Evolutionary conservation across 768 basidiomycete species (phyloP).

Genomic region (Boletus rubescentipes): DNA sequence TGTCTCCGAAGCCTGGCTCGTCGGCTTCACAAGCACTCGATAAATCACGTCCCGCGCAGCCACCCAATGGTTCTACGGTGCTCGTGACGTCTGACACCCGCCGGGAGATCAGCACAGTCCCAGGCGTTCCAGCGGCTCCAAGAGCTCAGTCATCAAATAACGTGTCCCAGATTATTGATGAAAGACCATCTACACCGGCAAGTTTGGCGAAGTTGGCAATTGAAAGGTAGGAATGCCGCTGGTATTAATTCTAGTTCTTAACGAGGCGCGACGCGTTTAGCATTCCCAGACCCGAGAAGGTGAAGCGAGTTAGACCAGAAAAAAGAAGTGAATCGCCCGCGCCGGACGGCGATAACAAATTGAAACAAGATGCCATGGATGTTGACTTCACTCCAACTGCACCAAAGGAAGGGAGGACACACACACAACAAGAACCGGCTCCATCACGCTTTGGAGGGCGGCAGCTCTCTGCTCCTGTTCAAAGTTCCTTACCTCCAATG

Average conservation of each 20-base stretch:
- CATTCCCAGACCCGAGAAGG: conserved; percentile 77
- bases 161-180: conserved; percentile 23
- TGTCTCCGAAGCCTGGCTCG: conserved; percentile 28
- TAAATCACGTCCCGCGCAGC: conserved; percentile 32
- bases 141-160: conserved; percentile 50
- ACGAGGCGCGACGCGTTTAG: conserved; percentile 35
- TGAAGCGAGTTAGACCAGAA: conserved; percentile 54
- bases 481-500: conserved; percentile 13
- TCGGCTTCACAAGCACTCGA: conserved; percentile 33
- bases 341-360: conserved; percentile 30
- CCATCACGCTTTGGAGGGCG: conserved; percentile 24
- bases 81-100: conserved; percentile 35
- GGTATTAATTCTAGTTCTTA: neutral
- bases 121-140: conserved; percentile 44
- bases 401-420: conserved; percentile 27
- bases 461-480: conserved; percentile 13
- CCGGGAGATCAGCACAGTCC: conserved; percentile 29
- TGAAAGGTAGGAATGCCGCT: conserved; percentile 51
- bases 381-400: conserved; percentile 26
- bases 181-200: conserved; percentile 32
- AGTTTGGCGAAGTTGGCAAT: conserved; percentile 56
- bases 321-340: conserved; percentile 37
- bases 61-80: conserved; percentile 41
- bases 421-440: conserved; percentile 18
- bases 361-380: conserved; percentile 37